These are phyloP conservation scores for Phaeotremella fagi DNA, from an alignment of 768 basidiomycete species.

Conservation along the genomic window DNA sequence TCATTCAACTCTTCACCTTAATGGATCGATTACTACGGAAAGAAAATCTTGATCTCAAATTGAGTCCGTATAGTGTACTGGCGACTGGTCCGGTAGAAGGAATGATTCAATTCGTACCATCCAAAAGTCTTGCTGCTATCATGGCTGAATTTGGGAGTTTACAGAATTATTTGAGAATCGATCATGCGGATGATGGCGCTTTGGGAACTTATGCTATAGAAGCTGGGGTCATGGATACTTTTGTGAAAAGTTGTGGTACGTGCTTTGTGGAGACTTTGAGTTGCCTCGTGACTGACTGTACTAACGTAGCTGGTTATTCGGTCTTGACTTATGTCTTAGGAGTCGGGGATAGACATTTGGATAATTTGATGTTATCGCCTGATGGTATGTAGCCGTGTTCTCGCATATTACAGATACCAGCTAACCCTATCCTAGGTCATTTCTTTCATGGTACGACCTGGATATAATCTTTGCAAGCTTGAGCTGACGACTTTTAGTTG, in stretches of 20 bases:
- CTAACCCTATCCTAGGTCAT: conserved; percentile 65
- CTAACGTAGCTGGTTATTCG: conserved; percentile 79
- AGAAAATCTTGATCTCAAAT: conserved; percentile 88
- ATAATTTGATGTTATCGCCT: conserved; percentile 85
- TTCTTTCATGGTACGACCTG: conserved; percentile 80
- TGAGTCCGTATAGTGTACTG: conserved; percentile 81
- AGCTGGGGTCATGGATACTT: conserved; percentile 89
- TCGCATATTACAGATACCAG: too few species aligned
- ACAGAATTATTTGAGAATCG: conserved; percentile 77
- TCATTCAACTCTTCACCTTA: conserved; percentile 95
- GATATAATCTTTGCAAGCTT: neutral
- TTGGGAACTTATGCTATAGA: conserved; percentile 93
- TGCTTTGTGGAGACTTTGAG: conserved; percentile 23
- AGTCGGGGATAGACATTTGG: conserved; percentile 93
- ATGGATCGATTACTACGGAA: conserved; percentile 92
- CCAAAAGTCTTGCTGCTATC: conserved; percentile 91
- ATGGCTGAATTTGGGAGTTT: conserved; percentile 69
- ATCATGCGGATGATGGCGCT: conserved; percentile 90
- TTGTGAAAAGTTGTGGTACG: conserved; percentile 91
- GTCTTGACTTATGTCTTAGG: conserved; percentile 94
- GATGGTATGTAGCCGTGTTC: conserved; percentile 59
- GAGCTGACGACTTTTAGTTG: conserved; percentile 57
- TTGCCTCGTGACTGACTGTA: conserved; percentile 2
- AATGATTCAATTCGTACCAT: conserved; percentile 93
- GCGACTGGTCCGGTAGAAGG: conserved; percentile 89